phyloP scores from a whole-genome alignment of 1,139 yeast genomes.

The Magnusiomyces magnusii region DNA sequence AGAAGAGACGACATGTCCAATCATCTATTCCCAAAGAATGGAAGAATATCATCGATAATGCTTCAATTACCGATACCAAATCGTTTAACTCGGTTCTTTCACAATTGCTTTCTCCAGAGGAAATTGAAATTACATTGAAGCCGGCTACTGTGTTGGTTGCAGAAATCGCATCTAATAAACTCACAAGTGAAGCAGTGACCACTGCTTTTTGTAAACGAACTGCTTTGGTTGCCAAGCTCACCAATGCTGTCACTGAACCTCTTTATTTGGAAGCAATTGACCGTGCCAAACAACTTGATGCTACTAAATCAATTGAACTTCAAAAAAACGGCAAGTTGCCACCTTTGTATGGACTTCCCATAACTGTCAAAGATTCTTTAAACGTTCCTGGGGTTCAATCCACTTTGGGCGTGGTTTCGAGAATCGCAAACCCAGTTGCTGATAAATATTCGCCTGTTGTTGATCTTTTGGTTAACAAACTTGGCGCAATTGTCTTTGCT shows the following conservation, averaged over 20 bases:
- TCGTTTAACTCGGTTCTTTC: constrained; percentile 8
- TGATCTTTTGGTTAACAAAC: constrained; percentile 37
- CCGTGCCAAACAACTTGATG: constrained; percentile 39
- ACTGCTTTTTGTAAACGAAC: constrained; percentile 52
- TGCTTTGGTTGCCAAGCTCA: constrained; percentile 36
- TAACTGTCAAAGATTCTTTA: constrained; percentile 45
- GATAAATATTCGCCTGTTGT: constrained; percentile 31
- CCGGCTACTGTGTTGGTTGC: constrained; percentile 31
- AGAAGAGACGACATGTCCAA: not conserved
- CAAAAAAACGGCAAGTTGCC: constrained; percentile 16
- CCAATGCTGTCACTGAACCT: constrained; percentile 30
- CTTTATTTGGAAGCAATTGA: constrained; percentile 29
- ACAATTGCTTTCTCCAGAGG: constrained; percentile 20
- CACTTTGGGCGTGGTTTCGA: constrained; percentile 36
- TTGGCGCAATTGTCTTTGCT: constrained; percentile 50
- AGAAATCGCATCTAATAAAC: constrained; percentile 37
- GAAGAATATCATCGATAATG: constrained; percentile 3
- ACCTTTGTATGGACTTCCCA: constrained; percentile 47
- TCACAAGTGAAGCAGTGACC: constrained; percentile 41
- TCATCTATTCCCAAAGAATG: constrained; percentile 13
- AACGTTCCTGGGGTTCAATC: constrained; percentile 39
- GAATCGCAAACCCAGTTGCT: constrained; percentile 25
- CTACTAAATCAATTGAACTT: constrained; percentile 15
- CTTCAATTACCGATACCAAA: constrained; percentile 1
- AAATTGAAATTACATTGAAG: constrained; percentile 24